A percentile compares a stretch with the other conserved stretches of the same genome.
Evolutionary conservation across 1,139 yeast genomes (phyloP).

Genomic region (Candida sp.): DNA sequence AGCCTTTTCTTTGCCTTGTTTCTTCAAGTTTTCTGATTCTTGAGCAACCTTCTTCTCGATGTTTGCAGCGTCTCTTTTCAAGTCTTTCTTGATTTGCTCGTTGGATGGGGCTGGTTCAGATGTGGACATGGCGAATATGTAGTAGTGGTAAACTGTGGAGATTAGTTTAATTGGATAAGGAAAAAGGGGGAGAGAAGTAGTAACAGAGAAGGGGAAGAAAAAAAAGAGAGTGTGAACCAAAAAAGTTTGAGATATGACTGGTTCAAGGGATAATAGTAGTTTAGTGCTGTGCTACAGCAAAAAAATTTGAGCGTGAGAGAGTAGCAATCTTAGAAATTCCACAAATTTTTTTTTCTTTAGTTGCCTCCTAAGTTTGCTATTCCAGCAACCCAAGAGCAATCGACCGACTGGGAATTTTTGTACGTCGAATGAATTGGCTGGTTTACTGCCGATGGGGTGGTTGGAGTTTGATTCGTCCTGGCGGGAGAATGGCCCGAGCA

Average conservation of each 20-base stretch:
- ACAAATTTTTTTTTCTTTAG: not conserved
- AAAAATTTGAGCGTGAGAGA: not conserved
- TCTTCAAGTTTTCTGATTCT: conserved; percentile 17
- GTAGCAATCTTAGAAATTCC: conserved; percentile 3
- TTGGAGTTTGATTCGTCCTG: not conserved
- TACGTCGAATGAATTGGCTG: not conserved
- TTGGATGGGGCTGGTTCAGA: conserved; percentile 23
- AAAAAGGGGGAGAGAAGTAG: not conserved
- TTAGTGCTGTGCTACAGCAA: not conserved
- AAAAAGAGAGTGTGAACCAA: not conserved
- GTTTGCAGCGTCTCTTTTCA: conserved; percentile 26
- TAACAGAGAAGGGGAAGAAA: not conserved
- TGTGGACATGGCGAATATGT: conserved; percentile 2
- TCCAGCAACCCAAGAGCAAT: not conserved
- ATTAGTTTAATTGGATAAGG: not conserved
- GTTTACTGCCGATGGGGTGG: not conserved
- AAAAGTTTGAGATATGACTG: not conserved
- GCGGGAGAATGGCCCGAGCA: not conserved
- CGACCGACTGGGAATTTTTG: not conserved
- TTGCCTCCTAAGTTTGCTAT: not conserved
- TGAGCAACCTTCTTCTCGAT: conserved; percentile 23
- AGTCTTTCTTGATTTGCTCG: conserved; percentile 27
- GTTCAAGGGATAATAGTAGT: not conserved
- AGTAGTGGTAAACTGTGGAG: not conserved
- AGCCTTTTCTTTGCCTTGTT: conserved; percentile 18